Conservation (phyloP, 495 filamentous ascomycete species). For the Penicillium fimorum region DNA sequence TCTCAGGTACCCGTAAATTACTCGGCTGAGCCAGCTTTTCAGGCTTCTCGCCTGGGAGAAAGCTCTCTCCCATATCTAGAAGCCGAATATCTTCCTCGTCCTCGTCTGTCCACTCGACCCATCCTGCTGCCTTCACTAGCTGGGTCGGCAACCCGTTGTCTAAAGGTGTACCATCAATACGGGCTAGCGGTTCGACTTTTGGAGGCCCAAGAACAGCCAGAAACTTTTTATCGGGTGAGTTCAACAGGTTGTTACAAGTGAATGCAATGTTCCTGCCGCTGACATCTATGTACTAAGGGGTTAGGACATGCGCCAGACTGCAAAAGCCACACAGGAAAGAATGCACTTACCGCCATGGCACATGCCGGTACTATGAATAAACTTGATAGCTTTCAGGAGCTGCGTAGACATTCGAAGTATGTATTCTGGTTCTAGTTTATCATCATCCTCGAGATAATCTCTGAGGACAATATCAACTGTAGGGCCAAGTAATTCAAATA, state of each 20-base stretch:
- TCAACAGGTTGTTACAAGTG: constrained; percentile 12
- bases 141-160: constrained; percentile 29
- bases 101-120: constrained; percentile 36
- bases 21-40: constrained; percentile 34
- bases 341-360: constrained; percentile 29
- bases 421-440: constrained; percentile 22
- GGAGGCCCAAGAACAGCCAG: constrained; percentile 31
- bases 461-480: constrained; percentile 19
- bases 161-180: constrained; percentile 31
- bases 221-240: constrained; percentile 20
- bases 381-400: constrained; percentile 28
- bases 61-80: constrained; percentile 40
- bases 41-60: constrained; percentile 28
- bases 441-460: constrained; percentile 21
- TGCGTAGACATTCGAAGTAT: constrained; percentile 29
- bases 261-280: constrained; percentile 23
- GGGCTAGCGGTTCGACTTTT: constrained; percentile 25
- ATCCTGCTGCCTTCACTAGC: constrained; percentile 33
- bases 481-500: constrained; percentile 45
- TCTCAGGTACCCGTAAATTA: constrained; percentile 37
- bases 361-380: constrained; percentile 33
- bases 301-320: constrained; percentile 7
- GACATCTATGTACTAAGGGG: constrained; percentile 14
- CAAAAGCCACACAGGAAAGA: neutral
- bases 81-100: constrained; percentile 41